Evolutionary conservation across 352 stramenopile species (phyloP).

Genomic region (Phytophthora podocarpi): DNA sequence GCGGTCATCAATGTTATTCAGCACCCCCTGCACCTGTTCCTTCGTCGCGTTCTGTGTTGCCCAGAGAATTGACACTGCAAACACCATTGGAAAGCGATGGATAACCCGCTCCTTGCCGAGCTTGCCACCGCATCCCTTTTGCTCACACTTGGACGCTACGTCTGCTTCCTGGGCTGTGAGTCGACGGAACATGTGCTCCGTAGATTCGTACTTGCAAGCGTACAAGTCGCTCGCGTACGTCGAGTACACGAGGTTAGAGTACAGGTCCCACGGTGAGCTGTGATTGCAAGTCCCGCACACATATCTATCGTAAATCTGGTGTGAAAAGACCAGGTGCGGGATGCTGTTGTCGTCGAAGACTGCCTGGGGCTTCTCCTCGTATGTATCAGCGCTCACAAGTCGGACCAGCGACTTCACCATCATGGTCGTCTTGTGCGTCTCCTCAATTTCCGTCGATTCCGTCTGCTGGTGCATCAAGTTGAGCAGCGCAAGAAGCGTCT

Average conservation of each 20-base stretch:
- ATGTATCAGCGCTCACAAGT: constrained; percentile 67
- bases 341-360: constrained; percentile 89
- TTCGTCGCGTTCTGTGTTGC: constrained; percentile 75
- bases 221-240: constrained; percentile 82
- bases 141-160: constrained; percentile 59
- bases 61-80: constrained; percentile 86
- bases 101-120: constrained; percentile 80
- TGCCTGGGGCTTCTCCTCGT: constrained; percentile 64
- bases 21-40: constrained; percentile 69
- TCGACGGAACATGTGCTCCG: constrained; percentile 73
- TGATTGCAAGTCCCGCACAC: constrained; percentile 68
- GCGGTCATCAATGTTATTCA: constrained; percentile 69
- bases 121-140: constrained; percentile 61
- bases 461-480: constrained; percentile 90
- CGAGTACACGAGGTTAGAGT: constrained; percentile 85
- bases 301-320: constrained; percentile 89
- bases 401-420: constrained; percentile 78
- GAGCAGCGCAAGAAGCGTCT: constrained; percentile 81
- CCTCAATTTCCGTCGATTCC: constrained; percentile 67
- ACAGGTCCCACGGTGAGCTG: constrained; percentile 74
- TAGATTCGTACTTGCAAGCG: constrained; percentile 61
- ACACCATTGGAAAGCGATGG: constrained; percentile 87
- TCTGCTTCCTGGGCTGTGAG: constrained; percentile 64
- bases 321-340: constrained; percentile 84
- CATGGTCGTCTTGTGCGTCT: constrained; percentile 75